Conservation (phyloP, 2,329 filamentous ascomycete genomes). For the Talaromyces funiculosus region DNA sequence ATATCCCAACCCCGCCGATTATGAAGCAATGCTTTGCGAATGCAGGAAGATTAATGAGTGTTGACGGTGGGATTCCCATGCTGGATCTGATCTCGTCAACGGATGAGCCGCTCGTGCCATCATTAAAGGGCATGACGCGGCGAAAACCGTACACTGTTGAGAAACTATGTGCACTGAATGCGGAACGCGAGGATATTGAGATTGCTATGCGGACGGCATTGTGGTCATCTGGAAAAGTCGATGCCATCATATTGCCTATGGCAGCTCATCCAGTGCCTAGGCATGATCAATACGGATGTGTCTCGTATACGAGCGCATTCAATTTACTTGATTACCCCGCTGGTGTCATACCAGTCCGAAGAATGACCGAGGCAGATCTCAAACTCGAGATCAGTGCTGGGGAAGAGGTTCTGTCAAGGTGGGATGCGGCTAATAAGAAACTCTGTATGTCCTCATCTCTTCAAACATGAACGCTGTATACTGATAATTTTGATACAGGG, state of each 20-base stretch:
- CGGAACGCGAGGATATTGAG: conserved; percentile 48
- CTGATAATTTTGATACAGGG: conserved; percentile 37
- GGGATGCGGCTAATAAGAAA: conserved; percentile 56
- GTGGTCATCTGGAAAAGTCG: conserved; percentile 47
- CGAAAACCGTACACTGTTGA: conserved; percentile 46
- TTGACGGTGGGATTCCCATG: conserved; percentile 53
- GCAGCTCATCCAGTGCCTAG: conserved; percentile 59
- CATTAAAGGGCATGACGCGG: conserved; percentile 50
- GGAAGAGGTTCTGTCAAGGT: conserved; percentile 43
- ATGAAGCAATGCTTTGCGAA: conserved; percentile 53
- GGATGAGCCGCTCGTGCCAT: conserved; percentile 55
- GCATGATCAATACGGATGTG: conserved; percentile 58
- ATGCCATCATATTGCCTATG: conserved; percentile 59
- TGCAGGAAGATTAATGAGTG: conserved; percentile 53
- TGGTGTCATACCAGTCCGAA: conserved; percentile 51
- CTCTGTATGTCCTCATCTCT: conserved; percentile 44
- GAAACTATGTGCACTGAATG: conserved; percentile 50
- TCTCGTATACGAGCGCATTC: conserved; percentile 57
- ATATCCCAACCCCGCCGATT: conserved; percentile 49
- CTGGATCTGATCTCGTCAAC: conserved; percentile 53
- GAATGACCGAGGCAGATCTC: conserved; percentile 43
- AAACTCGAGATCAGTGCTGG: conserved; percentile 42
- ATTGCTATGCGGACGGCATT: conserved; percentile 51
- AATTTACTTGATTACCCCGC: conserved; percentile 60
- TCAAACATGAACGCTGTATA: neutral